phyloP scores from a whole-genome alignment of 495 filamentous ascomycete genomes.

The Aspergillus saccharolyticus region DNA sequence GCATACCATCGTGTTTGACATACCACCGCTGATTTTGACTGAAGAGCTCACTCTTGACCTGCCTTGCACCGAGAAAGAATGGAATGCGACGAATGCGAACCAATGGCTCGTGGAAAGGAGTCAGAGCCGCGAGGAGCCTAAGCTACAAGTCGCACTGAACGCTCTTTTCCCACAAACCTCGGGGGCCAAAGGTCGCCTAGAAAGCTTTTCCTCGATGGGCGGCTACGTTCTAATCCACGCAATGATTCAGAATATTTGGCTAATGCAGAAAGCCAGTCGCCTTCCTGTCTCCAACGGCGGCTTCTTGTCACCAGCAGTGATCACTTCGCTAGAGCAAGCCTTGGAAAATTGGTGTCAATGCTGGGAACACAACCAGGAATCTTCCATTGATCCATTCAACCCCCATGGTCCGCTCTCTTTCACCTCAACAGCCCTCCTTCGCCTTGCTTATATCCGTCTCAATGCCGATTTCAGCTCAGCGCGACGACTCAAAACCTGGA shows the following conservation, averaged over 20 bases:
- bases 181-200: conserved; percentile 15
- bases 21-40: conserved; percentile 51
- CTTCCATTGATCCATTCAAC: conserved; percentile 45
- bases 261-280: conserved; percentile 55
- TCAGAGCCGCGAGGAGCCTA: conserved; percentile 25
- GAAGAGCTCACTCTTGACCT: conserved; percentile 58
- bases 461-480: conserved; percentile 61
- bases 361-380: conserved; percentile 54
- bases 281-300: conserved; percentile 39
- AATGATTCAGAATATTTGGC: conserved; percentile 63
- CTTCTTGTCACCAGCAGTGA: conserved; percentile 48
- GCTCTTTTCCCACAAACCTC: conserved; percentile 24
- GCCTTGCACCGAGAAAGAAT: conserved; percentile 47
- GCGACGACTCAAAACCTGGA: conserved; percentile 56
- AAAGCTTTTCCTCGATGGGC: conserved; percentile 52
- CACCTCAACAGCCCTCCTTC: conserved; percentile 60
- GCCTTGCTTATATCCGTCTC: conserved; percentile 64
- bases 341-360: conserved; percentile 58
- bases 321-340: conserved; percentile 53
- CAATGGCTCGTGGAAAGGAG: conserved; percentile 29
- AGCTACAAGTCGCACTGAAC: conserved; percentile 32
- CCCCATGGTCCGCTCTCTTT: conserved; percentile 59
- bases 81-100: conserved; percentile 26
- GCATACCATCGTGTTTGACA: conserved; percentile 46
- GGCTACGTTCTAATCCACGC: conserved; percentile 66